Evolutionary conservation across 257 asterid genomes (phyloP).

Genomic region (Solanum piurae): DNA sequence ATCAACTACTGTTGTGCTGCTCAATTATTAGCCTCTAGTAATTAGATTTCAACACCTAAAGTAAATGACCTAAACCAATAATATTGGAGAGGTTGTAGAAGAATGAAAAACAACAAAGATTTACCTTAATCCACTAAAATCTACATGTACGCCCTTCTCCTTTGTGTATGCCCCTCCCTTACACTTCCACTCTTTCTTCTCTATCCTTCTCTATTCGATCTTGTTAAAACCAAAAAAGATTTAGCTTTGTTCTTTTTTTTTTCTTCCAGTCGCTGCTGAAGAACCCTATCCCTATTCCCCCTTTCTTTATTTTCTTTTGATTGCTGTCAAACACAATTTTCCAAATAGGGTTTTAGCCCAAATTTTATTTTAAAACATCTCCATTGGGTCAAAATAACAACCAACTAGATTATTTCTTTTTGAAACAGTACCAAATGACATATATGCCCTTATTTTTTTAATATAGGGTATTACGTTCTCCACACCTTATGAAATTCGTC

Average conservation of each 20-base stretch:
- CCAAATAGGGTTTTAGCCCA: too few relatives aligned
- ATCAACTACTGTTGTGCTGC: too few relatives aligned
- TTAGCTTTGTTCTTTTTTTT: not conserved
- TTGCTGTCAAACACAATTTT: too few relatives aligned
- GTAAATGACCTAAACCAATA: not conserved
- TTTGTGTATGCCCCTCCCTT: not conserved
- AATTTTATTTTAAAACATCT: not conserved
- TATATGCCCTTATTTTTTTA: too few relatives aligned
- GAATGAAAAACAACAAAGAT: not conserved
- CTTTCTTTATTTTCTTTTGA: too few relatives aligned
- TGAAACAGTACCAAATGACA: not conserved
- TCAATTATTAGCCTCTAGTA: too few relatives aligned
- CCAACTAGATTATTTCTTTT: not conserved
- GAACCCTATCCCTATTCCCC: not conserved
- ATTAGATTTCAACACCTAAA: not conserved
- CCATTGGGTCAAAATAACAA: not conserved
- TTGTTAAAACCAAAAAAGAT: not conserved
- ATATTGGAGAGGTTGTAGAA: too few relatives aligned
- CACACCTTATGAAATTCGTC: not conserved
- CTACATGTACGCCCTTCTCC: not conserved
- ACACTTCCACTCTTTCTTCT: not conserved
- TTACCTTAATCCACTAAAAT: not conserved
- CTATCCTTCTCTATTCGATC: not conserved
- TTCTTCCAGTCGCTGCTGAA: not conserved
- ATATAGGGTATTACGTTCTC: not conserved